Evolutionary conservation across 2,329 filamentous ascomycete species (phyloP), one percentile per base, ranked within the genome.

Genomic region (Epicoccum nigrum): DNA sequence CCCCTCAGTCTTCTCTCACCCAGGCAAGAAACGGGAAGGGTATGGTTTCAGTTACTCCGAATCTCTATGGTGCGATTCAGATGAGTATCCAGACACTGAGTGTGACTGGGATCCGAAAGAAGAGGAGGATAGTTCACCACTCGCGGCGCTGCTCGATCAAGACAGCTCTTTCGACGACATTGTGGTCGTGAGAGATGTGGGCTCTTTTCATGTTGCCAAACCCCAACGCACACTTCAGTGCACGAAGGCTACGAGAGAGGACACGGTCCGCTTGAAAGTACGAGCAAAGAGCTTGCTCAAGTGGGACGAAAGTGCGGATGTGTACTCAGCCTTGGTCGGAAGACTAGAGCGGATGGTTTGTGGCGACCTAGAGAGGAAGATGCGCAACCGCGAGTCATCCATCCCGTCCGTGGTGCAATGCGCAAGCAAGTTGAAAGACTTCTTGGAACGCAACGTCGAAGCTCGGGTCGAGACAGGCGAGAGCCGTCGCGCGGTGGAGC

Each of bases 41-140:
- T 65, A 64, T 30, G 65, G 65, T 5, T 63, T 65, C 44, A 64
- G 60, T 33, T 68, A 62, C 34, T 55, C 58, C 0, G 63, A 66
- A 17, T 54, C 55, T 7, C 44, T 60, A 15, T 60, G 58, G 47
- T 56, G 47, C 21, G 60, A 63, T n/a, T 63, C 61, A 3, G 58
- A 64, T 17, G 61, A 64, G 17, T 63, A 63, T 20, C 61, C 61
- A 1, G 63, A 64, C 23, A 64, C 63, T 0, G 58, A 63, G n/a
- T 56, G 54, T 19, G 59, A 54, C 27, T 60, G 51, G 51, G 53
- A 59, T 4, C 31, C 50, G 4, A 28, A 51, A n/a, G 53, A 58
- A 4, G 42, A 42, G 16, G 48, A 34, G 30, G 27, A 40, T 4
- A n/a, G 25, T 7, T 9, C 34, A 12, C 44, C 49, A 4, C 27